phyloP scores from a whole-genome alignment of 2,329 filamentous ascomycete genomes.

The Grosmannia penicillata region DNA sequence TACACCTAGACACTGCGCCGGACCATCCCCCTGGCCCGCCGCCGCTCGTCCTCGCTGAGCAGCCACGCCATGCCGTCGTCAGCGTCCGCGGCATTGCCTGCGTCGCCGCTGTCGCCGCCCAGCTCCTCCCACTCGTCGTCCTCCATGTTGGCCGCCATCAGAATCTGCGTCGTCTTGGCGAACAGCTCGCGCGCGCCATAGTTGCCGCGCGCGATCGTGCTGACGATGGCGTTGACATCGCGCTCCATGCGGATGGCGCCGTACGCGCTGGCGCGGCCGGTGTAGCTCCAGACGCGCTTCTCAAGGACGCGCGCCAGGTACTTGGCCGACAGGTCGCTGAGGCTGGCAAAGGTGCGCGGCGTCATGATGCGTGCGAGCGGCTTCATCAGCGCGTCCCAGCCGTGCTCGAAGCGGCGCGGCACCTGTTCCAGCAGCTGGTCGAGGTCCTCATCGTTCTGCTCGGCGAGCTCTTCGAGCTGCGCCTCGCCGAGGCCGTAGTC shows the following conservation, averaged over 20 bases:
- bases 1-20: conserved; percentile 10
- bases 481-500: conserved; percentile 64
- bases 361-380: conserved; percentile 80
- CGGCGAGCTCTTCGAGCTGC: conserved; percentile 40
- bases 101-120: conserved; percentile 16
- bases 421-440: conserved; percentile 51
- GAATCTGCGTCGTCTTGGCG: conserved; percentile 61
- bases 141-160: conserved; percentile 85
- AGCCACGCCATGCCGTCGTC: conserved; percentile 59
- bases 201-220: conserved; percentile 50
- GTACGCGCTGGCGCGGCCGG: conserved; percentile 64
- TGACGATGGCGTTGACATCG: conserved; percentile 64
- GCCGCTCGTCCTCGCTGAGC: conserved; percentile 58
- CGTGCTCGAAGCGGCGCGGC: conserved; percentile 62
- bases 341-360: conserved; percentile 54
- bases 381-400: conserved; percentile 74
- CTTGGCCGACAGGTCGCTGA: conserved; percentile 58
- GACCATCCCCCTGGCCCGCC: conserved; percentile 56
- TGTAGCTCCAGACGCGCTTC: conserved; percentile 71
- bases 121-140: conserved; percentile 89
- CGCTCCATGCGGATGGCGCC: conserved; percentile 72
- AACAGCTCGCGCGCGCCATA: conserved; percentile 71
- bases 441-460: conserved; percentile 30
- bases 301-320: conserved; percentile 71
- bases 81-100: conserved; percentile 13